Base-by-base conservation (phyloP, 2,329 filamentous ascomycete species). In the Reticulascus tulasneorum region DNA sequence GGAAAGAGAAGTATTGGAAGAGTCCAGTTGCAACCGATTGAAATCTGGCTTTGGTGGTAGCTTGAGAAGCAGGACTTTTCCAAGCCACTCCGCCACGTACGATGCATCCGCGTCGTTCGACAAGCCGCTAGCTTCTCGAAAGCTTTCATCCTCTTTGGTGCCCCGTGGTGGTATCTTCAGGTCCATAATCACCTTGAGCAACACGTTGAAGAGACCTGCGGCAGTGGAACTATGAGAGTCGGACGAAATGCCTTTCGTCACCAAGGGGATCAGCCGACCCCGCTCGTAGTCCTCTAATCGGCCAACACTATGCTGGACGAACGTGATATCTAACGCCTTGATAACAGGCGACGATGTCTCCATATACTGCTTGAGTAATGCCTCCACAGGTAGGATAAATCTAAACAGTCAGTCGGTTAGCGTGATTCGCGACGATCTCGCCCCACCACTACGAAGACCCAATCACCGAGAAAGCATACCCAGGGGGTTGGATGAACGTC, bases 321-420 rank as follows among this genome's bases (percentile, higher is more conserved):
- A 95, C 13, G 85, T 73, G 25, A 97, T 67, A 60, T 97, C 90
- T 49, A 96, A 85, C 55, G 94, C 86, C 45, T 87, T 83, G 46
- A 98, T 79, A 23, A 96, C 71, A 1, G 82, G 69, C 10, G 82
- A 83, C 24, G 79, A 71, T 23, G 78, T 79, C 18, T 42, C 78
- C 59, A 94, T 94, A 71, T 94, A 96, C 58, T 97, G 93, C 49
- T 89, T 83, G 36, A 97, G 62, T 13, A 98, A 71, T 12, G 82
- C 79, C n/a, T 79, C 75, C 10, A 97, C 89, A 1, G 93, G 93
- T 6, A 98, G 69, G 35, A 90, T 73, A 46, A 96, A 79, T 31
- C 74, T 75, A 44, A 15, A 33, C 37, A 12, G 40, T 42, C 37
- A 42, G 40, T 36, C 35, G 26, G 28, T 28, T 26, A 22, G 20